A percentile compares a stretch with the other conserved stretches of the same genome.
Evolutionary conservation across 2,329 filamentous ascomycete species (phyloP).

Genomic region (Phoma sp.): DNA sequence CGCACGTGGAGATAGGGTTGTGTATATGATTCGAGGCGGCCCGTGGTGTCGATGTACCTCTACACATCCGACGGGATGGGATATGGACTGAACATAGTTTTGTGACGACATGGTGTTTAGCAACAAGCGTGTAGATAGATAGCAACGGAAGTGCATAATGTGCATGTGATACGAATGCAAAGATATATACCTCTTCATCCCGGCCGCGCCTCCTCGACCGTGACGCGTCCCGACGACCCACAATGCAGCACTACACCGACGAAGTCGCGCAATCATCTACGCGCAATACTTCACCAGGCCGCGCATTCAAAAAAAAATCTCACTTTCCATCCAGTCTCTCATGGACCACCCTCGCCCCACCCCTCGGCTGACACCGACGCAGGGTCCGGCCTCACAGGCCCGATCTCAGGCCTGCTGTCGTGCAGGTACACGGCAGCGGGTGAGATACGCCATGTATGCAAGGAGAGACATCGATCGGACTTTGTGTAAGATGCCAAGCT

Average conservation of each 20-base stretch:
- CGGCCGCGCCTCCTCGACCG: background rate
- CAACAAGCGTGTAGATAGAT: conserved; percentile 9
- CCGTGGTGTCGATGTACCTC: background rate
- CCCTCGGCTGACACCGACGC: background rate
- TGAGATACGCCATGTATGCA: too few relatives aligned
- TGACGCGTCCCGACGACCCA: conserved; percentile 4
- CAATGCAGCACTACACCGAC: background rate
- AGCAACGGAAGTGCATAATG: conserved; percentile 9
- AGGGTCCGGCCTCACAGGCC: background rate
- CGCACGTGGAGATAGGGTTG: conserved; percentile 5
- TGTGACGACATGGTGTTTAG: too few relatives aligned
- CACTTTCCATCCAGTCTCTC: background rate
- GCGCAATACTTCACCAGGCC: background rate
- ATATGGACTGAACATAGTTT: too few relatives aligned
- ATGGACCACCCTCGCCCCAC: background rate
- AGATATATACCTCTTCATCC: conserved; percentile 1
- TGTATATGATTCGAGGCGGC: conserved; percentile 6
- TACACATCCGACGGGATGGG: too few relatives aligned
- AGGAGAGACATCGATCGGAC: background rate
- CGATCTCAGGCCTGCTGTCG: background rate
- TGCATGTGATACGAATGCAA: conserved; percentile 11
- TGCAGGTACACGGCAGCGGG: background rate
- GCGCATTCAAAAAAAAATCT: background rate
- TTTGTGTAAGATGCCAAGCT: background rate
- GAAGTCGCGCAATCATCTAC: background rate